Conservation (phyloP, 2,329 filamentous ascomycete genomes). For the Stagonosporopsis vannaccii region DNA sequence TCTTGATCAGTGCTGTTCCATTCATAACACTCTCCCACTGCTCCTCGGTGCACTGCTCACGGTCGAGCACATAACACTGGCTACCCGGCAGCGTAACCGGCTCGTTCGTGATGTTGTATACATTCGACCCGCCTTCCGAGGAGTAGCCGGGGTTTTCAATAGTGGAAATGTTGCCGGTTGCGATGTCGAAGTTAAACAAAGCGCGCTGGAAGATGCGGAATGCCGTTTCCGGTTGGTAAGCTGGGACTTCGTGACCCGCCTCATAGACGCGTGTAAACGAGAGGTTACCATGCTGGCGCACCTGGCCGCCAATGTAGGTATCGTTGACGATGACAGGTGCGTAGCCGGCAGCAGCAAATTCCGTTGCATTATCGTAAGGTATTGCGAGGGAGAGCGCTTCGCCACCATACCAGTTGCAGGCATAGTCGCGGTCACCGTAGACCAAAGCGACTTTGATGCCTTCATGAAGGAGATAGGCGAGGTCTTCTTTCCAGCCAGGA, state of each 20-base stretch:
- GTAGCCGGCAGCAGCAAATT: conserved; percentile 74
- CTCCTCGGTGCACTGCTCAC: conserved; percentile 38
- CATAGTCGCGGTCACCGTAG: conserved; percentile 49
- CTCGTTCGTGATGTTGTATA: conserved; percentile 56
- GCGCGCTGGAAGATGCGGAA: conserved; percentile 63
- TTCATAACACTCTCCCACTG: conserved; percentile 45
- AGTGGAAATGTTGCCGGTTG: conserved; percentile 59
- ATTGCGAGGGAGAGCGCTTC: conserved; percentile 71
- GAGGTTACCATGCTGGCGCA: conserved; percentile 77
- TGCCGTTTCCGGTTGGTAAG: conserved; percentile 56
- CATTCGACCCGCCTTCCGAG: conserved; percentile 47
- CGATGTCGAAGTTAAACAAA: conserved; percentile 60
- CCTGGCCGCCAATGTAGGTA: conserved; percentile 73
- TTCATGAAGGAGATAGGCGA: conserved; percentile 62
- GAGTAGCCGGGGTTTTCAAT: conserved; percentile 49
- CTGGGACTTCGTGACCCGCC: conserved; percentile 61
- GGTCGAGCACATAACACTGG: conserved; percentile 44
- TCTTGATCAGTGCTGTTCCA: conserved; percentile 39
- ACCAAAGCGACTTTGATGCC: conserved; percentile 44
- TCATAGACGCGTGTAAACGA: conserved; percentile 61
- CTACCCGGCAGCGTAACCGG: conserved; percentile 51
- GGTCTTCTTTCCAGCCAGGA: conserved; percentile 56
- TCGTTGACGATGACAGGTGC: conserved; percentile 73
- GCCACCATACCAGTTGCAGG: conserved; percentile 74
- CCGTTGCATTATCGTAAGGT: conserved; percentile 57